Evolutionary conservation across 2,329 filamentous ascomycete species (phyloP), one percentile per base, ranked within the genome.

Genomic region (Paraconiothyrium sp.): DNA sequence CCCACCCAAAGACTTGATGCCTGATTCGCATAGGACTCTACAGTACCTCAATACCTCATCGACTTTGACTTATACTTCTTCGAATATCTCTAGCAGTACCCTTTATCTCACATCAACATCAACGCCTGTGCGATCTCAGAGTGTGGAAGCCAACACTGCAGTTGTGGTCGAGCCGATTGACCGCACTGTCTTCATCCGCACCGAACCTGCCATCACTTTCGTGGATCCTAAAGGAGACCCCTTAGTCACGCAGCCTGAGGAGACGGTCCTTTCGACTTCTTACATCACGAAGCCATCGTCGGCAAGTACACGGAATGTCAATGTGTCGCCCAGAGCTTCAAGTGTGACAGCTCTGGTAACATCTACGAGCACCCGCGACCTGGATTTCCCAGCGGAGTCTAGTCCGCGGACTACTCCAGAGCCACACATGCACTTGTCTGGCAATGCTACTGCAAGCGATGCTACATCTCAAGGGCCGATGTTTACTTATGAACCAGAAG

Each of bases 101-200:
- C 34, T 52, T 13, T 44, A 41, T 16, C 34, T 30, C n/a, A 27
- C 55, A 11, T 41, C 61, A 43, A 30, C 58, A 35, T 34, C 43
- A 32, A 2, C 24, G 22, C 14, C 22, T 16, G 34, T 30, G 62
- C 62, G 47, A 20, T 61, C 58, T 44, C 56, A 62, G 20, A 54
- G 48, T 41, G 71, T 69, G 27, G 65, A 76, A 35, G 74, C 70
- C 44, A 71, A 77, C 32, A 75, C 76, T 50, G 75, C 72, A 57
- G 60, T 78, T 7, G 62, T 77, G 9, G 70, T 78, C 35, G 67
- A 75, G 32, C 77, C 77, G 1, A 69, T 79, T 3, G 66, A 72
- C 39, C 69, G 59, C 3, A 72, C 73, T 1, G 58, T 77, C 32
- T 68, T 74, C 51, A 74, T 71, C 13, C 60, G 62, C 5, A 69